Percentiles rank a stretch among this genome's conserved stretches.
phyloP scores from a whole-genome alignment of 164 flowering plant species.

The Amborella trichopoda region DNA sequence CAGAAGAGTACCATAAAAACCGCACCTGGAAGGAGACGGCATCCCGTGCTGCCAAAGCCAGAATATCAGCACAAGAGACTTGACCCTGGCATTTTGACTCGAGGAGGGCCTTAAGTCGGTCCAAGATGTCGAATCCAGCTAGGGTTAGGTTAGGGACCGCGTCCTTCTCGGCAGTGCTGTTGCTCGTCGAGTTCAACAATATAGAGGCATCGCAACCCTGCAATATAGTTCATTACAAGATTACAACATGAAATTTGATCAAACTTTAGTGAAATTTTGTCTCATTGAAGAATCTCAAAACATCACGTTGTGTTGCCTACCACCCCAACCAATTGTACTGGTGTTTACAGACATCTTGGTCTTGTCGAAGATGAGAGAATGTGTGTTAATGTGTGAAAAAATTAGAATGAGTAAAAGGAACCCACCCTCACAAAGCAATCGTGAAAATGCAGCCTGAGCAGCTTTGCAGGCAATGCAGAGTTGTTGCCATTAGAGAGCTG shows the following conservation, averaged over 20 bases:
- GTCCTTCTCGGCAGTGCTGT: slow-evolving; percentile 42
- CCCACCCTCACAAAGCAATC: slow-evolving; percentile 74
- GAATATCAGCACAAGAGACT: slow-evolving; percentile 77
- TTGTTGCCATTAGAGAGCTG: slow-evolving; percentile 18
- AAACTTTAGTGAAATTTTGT: too few relatives aligned
- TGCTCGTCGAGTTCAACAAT: slow-evolving; percentile 43
- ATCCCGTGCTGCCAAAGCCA: slow-evolving; percentile 64
- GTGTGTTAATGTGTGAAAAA: too few relatives aligned
- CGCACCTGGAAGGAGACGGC: too few relatives aligned
- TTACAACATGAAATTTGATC: too few relatives aligned
- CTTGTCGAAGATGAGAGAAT: too few relatives aligned
- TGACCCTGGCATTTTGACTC: slow-evolving; percentile 68
- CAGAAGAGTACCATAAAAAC: too few relatives aligned
- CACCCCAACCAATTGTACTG: too few relatives aligned
- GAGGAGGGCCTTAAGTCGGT: slow-evolving; percentile 44
- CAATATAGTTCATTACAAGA: too few relatives aligned
- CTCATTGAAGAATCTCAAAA: too few relatives aligned
- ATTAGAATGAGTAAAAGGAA: background rate
- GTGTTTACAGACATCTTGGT: too few relatives aligned
- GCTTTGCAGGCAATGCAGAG: slow-evolving; percentile 27
- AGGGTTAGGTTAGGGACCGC: slow-evolving; percentile 48
- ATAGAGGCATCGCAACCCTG: slow-evolving; percentile 96
- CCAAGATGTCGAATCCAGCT: slow-evolving; percentile 72
- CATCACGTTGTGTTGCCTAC: too few relatives aligned
- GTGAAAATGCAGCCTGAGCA: slow-evolving; percentile 49